Evolutionary conservation across 805 yeast genomes (phyloP).

Genomic region (Saturnispora silvae): DNA sequence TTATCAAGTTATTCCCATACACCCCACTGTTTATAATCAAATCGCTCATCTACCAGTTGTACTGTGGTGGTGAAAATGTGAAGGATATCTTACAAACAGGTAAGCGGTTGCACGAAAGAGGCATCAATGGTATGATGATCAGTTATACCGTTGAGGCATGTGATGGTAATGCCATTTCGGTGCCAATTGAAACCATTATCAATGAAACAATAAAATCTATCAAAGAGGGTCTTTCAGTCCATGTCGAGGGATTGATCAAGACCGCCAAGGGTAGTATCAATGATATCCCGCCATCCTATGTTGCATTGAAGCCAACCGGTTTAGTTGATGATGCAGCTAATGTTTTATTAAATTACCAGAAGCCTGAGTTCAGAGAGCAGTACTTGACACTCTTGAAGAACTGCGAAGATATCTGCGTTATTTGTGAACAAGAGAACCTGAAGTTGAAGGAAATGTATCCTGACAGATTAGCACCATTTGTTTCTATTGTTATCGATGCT

Average conservation of each 20-base stretch:
- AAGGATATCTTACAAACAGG: conserved; percentile 66
- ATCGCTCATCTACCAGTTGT: conserved; percentile 65
- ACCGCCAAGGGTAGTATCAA: conserved; percentile 34
- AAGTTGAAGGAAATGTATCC: conserved; percentile 44
- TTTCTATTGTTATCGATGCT: conserved; percentile 79
- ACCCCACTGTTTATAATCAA: conserved; percentile 65
- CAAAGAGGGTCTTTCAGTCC: conserved; percentile 57
- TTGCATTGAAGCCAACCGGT: conserved; percentile 91
- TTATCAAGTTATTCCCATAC: conserved; percentile 59
- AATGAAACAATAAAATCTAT: conserved; percentile 57
- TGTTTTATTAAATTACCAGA: conserved; percentile 51
- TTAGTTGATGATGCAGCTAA: conserved; percentile 67
- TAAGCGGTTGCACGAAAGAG: conserved; percentile 50
- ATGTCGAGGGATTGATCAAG: conserved; percentile 49
- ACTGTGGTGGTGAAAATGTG: conserved; percentile 83
- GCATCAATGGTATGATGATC: conserved; percentile 91
- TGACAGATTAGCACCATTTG: conserved; percentile 57
- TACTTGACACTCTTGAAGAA: conserved; percentile 56
- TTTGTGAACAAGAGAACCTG: conserved; percentile 42
- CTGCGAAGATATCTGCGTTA: conserved; percentile 53
- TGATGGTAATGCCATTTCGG: conserved; percentile 52
- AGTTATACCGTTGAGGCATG: conserved; percentile 90
- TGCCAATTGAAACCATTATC: conserved; percentile 45
- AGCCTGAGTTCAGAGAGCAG: conserved; percentile 35
- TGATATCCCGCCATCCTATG: conserved; percentile 79